These are phyloP conservation scores for Butyriboletus loyo DNA, from an alignment of 768 basidiomycete genomes.

Conservation along the genomic window DNA sequence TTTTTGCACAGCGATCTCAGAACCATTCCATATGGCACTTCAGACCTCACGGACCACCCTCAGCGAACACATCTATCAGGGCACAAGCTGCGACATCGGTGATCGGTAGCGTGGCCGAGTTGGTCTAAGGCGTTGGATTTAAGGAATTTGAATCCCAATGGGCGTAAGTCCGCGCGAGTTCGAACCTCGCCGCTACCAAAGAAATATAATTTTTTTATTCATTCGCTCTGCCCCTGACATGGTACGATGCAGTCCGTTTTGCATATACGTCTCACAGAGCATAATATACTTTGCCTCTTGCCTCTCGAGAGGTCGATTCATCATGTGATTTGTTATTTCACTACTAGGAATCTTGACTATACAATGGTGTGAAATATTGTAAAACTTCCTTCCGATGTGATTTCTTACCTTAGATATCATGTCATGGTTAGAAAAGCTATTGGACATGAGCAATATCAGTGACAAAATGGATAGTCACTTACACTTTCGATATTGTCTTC, in stretches of 20 bases:
- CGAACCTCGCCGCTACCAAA: constrained; percentile 85
- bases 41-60: not conserved
- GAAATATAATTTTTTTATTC: constrained; percentile 9
- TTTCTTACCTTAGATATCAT: not conserved
- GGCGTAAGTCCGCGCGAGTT: constrained; percentile 84
- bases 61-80: not conserved
- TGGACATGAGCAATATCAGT: not conserved
- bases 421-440: constrained; percentile 28
- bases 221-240: not conserved
- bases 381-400: not conserved
- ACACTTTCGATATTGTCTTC: constrained; percentile 53
- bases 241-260: not conserved
- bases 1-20: not conserved
- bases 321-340: not conserved
- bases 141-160: constrained; percentile 79
- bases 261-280: not conserved
- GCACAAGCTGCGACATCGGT: not conserved
- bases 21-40: not conserved
- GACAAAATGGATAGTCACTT: constrained; percentile 14
- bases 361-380: not conserved
- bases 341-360: not conserved
- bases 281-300: not conserved
- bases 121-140: constrained; percentile 92
- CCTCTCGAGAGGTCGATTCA: not conserved
- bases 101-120: constrained; percentile 77